Evolutionary conservation across 345 rosid species (phyloP).

Genomic region (Pseudoturritis turrita): DNA sequence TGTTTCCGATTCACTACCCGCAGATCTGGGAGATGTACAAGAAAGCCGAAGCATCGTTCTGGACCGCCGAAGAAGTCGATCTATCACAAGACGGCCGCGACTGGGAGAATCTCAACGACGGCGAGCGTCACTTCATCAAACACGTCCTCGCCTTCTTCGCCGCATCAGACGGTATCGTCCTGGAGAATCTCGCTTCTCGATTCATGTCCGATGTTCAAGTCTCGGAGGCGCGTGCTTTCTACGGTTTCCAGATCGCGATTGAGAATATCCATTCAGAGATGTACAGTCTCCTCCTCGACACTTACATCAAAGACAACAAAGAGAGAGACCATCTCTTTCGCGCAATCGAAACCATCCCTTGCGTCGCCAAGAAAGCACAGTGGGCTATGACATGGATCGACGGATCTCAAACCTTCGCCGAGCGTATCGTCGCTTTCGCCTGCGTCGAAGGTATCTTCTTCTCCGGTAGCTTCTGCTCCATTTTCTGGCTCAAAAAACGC

Average conservation of each 20-base stretch:
- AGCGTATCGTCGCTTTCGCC: constrained; percentile 74
- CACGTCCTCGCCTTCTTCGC: constrained; percentile 98
- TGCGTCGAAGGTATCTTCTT: constrained; percentile 97
- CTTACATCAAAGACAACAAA: constrained; percentile 71
- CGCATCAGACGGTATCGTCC: constrained; percentile 87
- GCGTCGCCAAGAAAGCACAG: constrained; percentile 65
- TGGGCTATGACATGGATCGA: constrained; percentile 89
- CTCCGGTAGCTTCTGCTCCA: constrained; percentile 90
- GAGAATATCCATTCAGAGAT: constrained; percentile 97
- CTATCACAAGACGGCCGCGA: constrained; percentile 71
- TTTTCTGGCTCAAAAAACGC: constrained; percentile 89
- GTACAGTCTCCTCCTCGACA: constrained; percentile 87
- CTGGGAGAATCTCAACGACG: constrained; percentile 73
- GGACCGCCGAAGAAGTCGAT: constrained; percentile 99
- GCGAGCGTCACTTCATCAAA: constrained; percentile 74
- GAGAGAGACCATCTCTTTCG: constrained; percentile 59
- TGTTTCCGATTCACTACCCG: constrained; percentile 92
- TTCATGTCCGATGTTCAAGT: constrained; percentile 96
- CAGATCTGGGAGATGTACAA: constrained; percentile 98
- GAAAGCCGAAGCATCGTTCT: constrained; percentile 95
- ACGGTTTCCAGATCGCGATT: constrained; percentile 94
- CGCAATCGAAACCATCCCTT: constrained; percentile 73
- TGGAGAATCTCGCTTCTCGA: constrained; percentile 78
- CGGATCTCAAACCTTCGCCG: constrained; percentile 71
- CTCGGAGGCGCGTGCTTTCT: constrained; percentile 94